These are phyloP conservation scores for Alternaria brassicae DNA, from an alignment of 2,329 filamentous ascomycete species.

Conservation along the genomic window DNA sequence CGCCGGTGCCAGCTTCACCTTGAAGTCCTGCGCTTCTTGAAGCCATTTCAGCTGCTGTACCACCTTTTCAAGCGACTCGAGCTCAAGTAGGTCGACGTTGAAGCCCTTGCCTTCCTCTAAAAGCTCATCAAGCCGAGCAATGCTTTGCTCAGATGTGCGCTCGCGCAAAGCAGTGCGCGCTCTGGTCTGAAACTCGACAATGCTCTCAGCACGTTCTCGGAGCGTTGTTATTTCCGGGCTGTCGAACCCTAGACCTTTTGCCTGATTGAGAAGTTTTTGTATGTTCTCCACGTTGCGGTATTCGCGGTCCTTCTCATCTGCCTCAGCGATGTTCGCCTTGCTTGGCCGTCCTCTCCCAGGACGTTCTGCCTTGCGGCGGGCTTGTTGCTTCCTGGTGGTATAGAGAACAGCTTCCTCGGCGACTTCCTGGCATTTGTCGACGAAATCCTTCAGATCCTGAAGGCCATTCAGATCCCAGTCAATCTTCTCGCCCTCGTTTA, in stretches of 20 bases:
- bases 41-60: conserved; percentile 91
- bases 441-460: conserved; percentile 82
- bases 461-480: conserved; percentile 87
- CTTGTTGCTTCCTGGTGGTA: conserved; percentile 96
- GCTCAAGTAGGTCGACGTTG: conserved; percentile 89
- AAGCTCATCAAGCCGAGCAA: conserved; percentile 83
- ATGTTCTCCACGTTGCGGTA: conserved; percentile 89
- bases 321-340: conserved; percentile 67
- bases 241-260: conserved; percentile 88
- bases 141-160: conserved; percentile 54
- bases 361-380: conserved; percentile 93
- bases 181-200: conserved; percentile 82
- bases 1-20: conserved; percentile 68
- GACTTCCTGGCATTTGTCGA: conserved; percentile 97
- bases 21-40: conserved; percentile 72
- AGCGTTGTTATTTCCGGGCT: conserved; percentile 88
- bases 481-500: conserved; percentile 95
- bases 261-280: conserved; percentile 80
- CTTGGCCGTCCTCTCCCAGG: conserved; percentile 78
- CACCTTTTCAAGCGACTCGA: conserved; percentile 80
- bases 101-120: conserved; percentile 89
- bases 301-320: conserved; percentile 84
- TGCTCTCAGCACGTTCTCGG: conserved; percentile 82
- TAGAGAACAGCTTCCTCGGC: conserved; percentile 96
- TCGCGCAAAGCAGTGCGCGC: conserved; percentile 75